Evolutionary conservation across 139 green algal genomes (phyloP).

Genomic region (Picochlorum costavermella): DNA sequence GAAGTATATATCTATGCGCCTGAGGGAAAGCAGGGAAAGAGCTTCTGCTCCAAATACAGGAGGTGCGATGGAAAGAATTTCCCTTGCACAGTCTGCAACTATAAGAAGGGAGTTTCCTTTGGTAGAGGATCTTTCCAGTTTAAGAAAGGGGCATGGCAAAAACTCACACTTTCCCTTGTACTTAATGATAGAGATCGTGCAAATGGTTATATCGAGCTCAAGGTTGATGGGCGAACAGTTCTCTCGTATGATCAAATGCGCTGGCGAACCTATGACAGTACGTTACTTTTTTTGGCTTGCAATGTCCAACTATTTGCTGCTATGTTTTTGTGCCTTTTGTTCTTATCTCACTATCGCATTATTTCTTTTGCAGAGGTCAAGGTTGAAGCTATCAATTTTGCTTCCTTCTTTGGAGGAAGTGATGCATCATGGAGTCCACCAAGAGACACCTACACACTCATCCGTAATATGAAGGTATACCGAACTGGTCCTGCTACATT

Average conservation of each 20-base stretch:
- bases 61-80: conserved; percentile 1
- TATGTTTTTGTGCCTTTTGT: not conserved
- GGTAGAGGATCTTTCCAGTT: conserved; percentile 14
- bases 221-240: not conserved
- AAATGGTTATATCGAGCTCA: conserved; percentile 7
- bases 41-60: conserved; percentile 9
- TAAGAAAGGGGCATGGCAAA: conserved; percentile 7
- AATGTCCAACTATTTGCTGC: not conserved
- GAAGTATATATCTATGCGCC: conserved; percentile 15
- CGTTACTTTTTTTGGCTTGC: not conserved
- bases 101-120: conserved; percentile 7
- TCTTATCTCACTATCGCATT: not conserved
- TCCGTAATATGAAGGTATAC: conserved; percentile 14
- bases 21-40: conserved; percentile 2
- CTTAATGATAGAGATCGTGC: not conserved
- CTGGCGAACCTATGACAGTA: conserved; percentile 4
- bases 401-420: conserved; percentile 15
- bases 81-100: conserved; percentile 16
- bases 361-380: conserved; percentile 10
- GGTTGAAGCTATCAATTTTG: conserved; percentile 10
- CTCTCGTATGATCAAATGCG: conserved; percentile 8
- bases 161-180: not conserved
- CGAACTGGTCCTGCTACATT: conserved; percentile 7
- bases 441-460: conserved; percentile 6
- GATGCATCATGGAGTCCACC: conserved; percentile 14